These are phyloP conservation scores for Emiliania huxleyi DNA, from an alignment of 78 protist species.

Conservation along the genomic window DNA sequence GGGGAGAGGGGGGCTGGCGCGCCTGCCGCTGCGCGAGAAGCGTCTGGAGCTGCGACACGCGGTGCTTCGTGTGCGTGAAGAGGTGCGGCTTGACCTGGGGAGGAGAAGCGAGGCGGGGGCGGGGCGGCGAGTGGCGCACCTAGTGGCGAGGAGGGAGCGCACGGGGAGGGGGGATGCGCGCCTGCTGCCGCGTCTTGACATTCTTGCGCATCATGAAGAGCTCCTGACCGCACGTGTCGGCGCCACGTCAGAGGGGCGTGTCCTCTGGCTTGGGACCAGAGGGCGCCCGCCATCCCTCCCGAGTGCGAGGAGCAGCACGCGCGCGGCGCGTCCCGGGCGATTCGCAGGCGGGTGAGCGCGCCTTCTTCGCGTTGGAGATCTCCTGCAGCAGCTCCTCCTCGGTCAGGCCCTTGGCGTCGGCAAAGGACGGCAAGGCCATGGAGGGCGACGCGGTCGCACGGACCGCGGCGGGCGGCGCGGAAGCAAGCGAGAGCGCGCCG, in stretches of 20 bases:
- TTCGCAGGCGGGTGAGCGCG: not conserved
- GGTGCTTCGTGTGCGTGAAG: slow-evolving; percentile 18
- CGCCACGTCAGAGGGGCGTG: not conserved
- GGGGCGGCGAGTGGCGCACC: too few relatives aligned
- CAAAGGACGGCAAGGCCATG: not conserved
- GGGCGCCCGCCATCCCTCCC: not conserved
- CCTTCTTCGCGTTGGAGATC: slow-evolving; percentile 9
- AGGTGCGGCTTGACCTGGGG: slow-evolving; percentile 27
- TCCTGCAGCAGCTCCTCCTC: not conserved
- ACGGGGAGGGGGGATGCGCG: too few relatives aligned
- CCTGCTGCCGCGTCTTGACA: slow-evolving; percentile 12
- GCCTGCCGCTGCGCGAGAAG: not conserved
- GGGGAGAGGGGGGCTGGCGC: too few relatives aligned
- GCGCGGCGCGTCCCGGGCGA: not conserved
- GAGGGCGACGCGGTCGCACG: not conserved
- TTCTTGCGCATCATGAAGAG: not conserved
- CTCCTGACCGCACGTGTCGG: not conserved
- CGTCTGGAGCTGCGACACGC: not conserved
- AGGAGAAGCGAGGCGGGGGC: too few relatives aligned
- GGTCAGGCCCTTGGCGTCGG: not conserved
- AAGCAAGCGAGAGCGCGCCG: too few relatives aligned
- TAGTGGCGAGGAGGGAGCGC: too few relatives aligned
- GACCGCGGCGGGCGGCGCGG: too few relatives aligned
- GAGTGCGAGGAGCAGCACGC: not conserved
- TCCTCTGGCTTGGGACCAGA: not conserved